These are phyloP conservation scores for Fusarium sp. DNA, from an alignment of 2,329 filamentous ascomycete genomes.

Conservation along the genomic window DNA sequence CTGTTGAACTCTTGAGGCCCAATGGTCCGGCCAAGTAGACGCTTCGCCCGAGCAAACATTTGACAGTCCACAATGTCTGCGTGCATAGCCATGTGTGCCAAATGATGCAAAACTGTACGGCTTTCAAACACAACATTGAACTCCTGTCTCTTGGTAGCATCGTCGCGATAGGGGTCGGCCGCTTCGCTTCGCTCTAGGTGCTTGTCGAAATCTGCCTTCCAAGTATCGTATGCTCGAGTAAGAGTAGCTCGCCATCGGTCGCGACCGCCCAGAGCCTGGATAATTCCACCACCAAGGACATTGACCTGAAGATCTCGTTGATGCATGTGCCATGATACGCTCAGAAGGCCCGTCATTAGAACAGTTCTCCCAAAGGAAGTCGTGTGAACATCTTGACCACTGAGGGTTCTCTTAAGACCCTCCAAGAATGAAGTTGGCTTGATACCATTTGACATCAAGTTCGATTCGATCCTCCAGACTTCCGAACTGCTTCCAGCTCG, in stretches of 20 bases:
- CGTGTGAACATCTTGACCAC: conserved; percentile 86
- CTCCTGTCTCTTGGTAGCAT: conserved; percentile 73
- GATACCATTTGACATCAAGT: conserved; percentile 83
- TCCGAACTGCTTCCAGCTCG: conserved; percentile 89
- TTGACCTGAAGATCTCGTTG: conserved; percentile 94
- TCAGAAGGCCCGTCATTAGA: conserved; percentile 93
- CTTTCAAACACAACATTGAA: conserved; percentile 83
- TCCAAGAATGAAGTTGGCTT: conserved; percentile 92
- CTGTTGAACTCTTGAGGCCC: conserved; percentile 84
- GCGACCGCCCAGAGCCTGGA: conserved; percentile 84
- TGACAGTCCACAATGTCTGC: conserved; percentile 98
- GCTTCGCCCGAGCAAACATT: conserved; percentile 90
- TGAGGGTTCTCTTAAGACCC: conserved; percentile 89
- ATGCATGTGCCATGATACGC: conserved; percentile 98
- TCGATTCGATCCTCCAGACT: conserved; percentile 86
- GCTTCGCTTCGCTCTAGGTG: conserved; percentile 75
- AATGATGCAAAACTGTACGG: conserved; percentile 88
- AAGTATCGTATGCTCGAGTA: conserved; percentile 91
- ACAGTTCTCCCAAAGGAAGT: conserved; percentile 95
- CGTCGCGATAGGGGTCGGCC: conserved; percentile 69
- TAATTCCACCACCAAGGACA: conserved; percentile 81
- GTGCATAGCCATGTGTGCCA: conserved; percentile 98
- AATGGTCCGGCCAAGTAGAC: conserved; percentile 88
- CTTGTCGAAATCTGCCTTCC: conserved; percentile 93
- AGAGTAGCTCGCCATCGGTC: conserved; percentile 93